These are phyloP conservation scores for Fusarium xyrophilum DNA, from an alignment of 2,329 filamentous ascomycete genomes.

Conservation along the genomic window DNA sequence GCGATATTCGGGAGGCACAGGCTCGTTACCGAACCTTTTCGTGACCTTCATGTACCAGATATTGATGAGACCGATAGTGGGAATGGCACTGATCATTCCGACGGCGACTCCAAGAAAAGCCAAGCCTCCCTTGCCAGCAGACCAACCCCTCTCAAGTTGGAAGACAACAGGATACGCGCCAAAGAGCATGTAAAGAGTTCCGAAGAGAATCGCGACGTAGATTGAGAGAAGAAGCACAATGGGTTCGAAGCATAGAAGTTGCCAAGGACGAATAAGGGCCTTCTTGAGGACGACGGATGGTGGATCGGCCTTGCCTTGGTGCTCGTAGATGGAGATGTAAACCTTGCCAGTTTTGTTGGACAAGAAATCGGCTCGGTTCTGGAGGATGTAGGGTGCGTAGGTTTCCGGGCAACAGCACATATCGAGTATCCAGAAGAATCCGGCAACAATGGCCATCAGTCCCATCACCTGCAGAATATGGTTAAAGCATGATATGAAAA, in stretches of 20 bases:
- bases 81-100: conserved; percentile 64
- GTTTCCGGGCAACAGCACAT: conserved; percentile 62
- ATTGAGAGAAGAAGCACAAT: conserved; percentile 69
- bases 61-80: conserved; percentile 60
- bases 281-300: conserved; percentile 58
- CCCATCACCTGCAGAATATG: conserved; percentile 58
- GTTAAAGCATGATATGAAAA: fast-evolving
- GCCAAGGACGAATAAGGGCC: conserved; percentile 66
- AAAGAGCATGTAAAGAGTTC: conserved; percentile 62
- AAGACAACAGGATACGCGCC: conserved; percentile 67
- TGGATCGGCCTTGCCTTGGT: conserved; percentile 51
- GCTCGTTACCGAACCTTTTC: conserved; percentile 54
- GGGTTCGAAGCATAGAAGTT: conserved; percentile 69
- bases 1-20: conserved; percentile 67
- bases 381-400: conserved; percentile 63
- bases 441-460: conserved; percentile 66
- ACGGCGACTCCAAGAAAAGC: conserved; percentile 71
- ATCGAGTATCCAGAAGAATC: conserved; percentile 63
- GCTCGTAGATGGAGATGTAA: conserved; percentile 59
- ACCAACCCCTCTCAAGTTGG: conserved; percentile 63
- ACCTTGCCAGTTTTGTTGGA: conserved; percentile 60
- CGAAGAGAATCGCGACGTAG: conserved; percentile 67
- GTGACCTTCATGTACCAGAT: conserved; percentile 57
- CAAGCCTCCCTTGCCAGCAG: conserved; percentile 62
- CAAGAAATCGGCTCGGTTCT: conserved; percentile 58